Base-by-base conservation (phyloP, 1,284 basidiomycete genomes). In the Microbotryum intermedium region DNA sequence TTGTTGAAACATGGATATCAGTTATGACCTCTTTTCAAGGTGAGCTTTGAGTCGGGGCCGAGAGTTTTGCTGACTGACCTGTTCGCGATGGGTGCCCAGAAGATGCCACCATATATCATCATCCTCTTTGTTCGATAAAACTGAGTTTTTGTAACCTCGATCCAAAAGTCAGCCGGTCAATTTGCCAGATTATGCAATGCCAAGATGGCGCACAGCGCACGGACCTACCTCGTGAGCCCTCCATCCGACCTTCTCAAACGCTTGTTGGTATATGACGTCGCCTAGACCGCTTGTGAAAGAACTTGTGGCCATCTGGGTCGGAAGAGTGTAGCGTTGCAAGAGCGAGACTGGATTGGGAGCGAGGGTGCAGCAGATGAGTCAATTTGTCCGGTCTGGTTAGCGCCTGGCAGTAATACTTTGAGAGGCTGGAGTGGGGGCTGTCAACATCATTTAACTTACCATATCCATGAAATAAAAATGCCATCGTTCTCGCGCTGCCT, bases 251-350 rank as follows among this genome's bases (percentile, higher is more conserved):
- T 18, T 21, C 58, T 55, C 60, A 53, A 57, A 39, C 28, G 34
- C 57, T 16, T 52, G 58, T 46, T 61, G 68, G 29, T 59, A 64
- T 21, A 68, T 52, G n/a, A 64, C 18, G 16, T 64, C 65, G 1
- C 70, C 70, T 5, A 46, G 23, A 0, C 26, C 55, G 4, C 34
- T 25, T n/a, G 58, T 60, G 3, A 60, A 20, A 0, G 48, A 50
- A 20, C 66, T 66, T 1, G 69, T 70, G 0, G 58, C 68, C 59
- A 70, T 70, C 50, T 70, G 69, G 0, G 69, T 70, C 5, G 62
- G 59, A 1, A 70, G 53, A 0, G 69, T 70, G 53, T 65, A 57
- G 20, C 54, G 55, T 34, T 62, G 63, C 5, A 66, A 50, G 0
- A 66, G 39, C 4, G 43, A 39, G 11, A 68, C 64, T 65, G 58